These are phyloP conservation scores for Fusarium chuoi DNA, from an alignment of 2,329 filamentous ascomycete genomes.

Conservation along the genomic window DNA sequence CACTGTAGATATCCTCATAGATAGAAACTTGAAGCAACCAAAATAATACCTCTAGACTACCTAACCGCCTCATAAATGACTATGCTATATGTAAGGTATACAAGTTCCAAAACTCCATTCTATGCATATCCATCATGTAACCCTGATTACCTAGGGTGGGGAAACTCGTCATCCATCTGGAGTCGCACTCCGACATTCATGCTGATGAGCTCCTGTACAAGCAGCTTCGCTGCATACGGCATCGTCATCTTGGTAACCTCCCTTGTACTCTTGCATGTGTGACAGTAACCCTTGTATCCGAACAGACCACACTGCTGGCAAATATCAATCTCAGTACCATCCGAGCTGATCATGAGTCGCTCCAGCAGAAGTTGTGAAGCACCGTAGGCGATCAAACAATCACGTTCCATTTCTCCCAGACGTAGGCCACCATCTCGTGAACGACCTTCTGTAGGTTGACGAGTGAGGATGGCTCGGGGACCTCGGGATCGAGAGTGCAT, in stretches of 20 bases:
- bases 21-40: constrained; percentile 2
- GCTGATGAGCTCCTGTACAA: constrained; percentile 94
- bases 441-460: constrained; percentile 95
- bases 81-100: constrained; percentile 33
- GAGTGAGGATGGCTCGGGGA: constrained; percentile 88
- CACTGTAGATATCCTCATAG: background rate
- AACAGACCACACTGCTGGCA: constrained; percentile 95
- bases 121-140: constrained; percentile 11
- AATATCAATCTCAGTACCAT: constrained; percentile 90
- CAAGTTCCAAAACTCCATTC: constrained; percentile 33
- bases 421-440: constrained; percentile 91
- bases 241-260: constrained; percentile 93
- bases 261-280: constrained; percentile 86
- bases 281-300: constrained; percentile 94
- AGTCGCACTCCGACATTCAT: constrained; percentile 98
- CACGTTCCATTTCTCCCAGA: constrained; percentile 98
- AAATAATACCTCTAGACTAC: constrained; percentile 20
- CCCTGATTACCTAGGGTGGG: constrained; percentile 61
- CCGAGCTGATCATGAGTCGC: constrained; percentile 92
- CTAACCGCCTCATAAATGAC: constrained; percentile 16
- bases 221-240: constrained; percentile 95
- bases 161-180: constrained; percentile 94
- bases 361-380: constrained; percentile 92
- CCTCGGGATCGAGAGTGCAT: constrained; percentile 97
- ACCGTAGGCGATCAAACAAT: constrained; percentile 97